Conservation (phyloP, 495 filamentous ascomycete genomes). For the Lophiotrema nucula region DNA sequence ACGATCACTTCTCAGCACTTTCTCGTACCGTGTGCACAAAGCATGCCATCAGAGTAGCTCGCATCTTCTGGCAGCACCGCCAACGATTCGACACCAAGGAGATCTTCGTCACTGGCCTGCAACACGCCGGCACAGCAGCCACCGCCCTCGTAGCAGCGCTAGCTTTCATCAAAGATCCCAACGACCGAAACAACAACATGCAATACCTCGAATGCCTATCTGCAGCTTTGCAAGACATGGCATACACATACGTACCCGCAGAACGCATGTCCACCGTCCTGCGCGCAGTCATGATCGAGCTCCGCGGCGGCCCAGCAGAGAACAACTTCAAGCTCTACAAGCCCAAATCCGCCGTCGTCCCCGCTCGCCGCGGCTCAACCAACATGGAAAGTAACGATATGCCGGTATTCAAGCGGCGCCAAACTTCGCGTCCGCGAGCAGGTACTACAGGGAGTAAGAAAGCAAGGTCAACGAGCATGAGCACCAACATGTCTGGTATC, state of each 20-base stretch:
- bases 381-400: conserved; percentile 18
- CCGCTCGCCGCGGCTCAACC: conserved; percentile 35
- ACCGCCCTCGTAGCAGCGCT: conserved; percentile 53
- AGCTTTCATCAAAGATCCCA: conserved; percentile 48
- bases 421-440: conserved; percentile 25
- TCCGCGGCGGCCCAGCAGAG: conserved; percentile 25
- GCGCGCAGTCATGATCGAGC: conserved; percentile 38
- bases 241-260: conserved; percentile 39
- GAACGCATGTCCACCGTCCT: conserved; percentile 40
- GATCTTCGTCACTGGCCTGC: conserved; percentile 47
- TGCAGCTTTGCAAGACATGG: conserved; percentile 38
- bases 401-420: conserved; percentile 33
- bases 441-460: conserved; percentile 10
- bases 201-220: conserved; percentile 41
- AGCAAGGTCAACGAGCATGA: conserved; percentile 14
- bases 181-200: conserved; percentile 39
- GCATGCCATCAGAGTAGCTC: conserved; percentile 50
- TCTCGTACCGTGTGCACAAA: conserved; percentile 52
- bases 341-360: conserved; percentile 25
- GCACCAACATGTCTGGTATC: conserved; percentile 16
- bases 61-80: conserved; percentile 54
- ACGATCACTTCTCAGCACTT: conserved; percentile 45
- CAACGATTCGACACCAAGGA: conserved; percentile 50
- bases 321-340: conserved; percentile 24
- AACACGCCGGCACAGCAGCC: conserved; percentile 54